Percentiles rank a stretch among this genome's conserved stretches.
These are phyloP conservation scores for Pyricularia grisea DNA, from an alignment of 2,329 filamentous ascomycete genomes.

Conservation along the genomic window DNA sequence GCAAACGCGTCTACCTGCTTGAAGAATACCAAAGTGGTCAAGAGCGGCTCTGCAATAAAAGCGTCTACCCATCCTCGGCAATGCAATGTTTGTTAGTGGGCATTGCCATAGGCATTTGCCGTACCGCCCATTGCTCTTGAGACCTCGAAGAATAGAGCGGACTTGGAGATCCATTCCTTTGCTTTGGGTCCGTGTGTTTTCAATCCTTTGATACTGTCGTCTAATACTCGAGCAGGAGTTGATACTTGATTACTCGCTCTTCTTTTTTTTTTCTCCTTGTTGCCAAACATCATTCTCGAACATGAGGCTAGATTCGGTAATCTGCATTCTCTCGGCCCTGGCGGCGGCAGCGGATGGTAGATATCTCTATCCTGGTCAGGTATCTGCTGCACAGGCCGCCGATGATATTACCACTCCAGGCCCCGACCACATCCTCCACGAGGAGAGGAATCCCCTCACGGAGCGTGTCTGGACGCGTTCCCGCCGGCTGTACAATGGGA, in stretches of 20 bases:
- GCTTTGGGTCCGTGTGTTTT: background rate
- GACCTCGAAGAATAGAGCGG: background rate
- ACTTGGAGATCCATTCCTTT: background rate
- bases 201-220: background rate
- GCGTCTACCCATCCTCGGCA: background rate
- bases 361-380: background rate
- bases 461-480: slow-evolving; percentile 16
- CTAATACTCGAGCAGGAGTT: background rate
- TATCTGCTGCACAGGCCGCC: background rate
- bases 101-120: background rate
- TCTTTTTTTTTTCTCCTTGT: background rate
- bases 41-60: background rate
- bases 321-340: background rate
- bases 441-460: slow-evolving; percentile 15
- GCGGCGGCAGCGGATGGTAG: background rate
- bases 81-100: background rate
- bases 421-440: slow-evolving; percentile 20
- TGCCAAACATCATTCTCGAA: background rate
- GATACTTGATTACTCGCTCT: background rate
- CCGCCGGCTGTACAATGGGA: slow-evolving; percentile 11
- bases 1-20: background rate
- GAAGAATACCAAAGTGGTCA: background rate
- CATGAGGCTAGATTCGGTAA: background rate
- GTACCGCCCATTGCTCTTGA: background rate
- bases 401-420: background rate